Conservation (phyloP, 768 basidiomycete species). For the Tricholoma sp. region DNA sequence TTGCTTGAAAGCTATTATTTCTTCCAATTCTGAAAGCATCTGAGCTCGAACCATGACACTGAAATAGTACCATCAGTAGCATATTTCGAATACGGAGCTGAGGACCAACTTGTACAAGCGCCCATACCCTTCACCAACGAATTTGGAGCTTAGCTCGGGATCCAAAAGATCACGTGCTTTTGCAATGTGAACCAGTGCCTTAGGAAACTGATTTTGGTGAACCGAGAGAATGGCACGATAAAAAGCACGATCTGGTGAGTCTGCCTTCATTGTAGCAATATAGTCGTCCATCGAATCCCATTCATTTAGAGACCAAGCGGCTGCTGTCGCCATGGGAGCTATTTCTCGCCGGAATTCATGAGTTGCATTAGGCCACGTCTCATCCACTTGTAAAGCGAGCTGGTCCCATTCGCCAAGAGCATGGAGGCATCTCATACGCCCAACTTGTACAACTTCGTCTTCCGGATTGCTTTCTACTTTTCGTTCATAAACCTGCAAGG, state of each 20-base stretch:
- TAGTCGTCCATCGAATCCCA: slow-evolving; percentile 99
- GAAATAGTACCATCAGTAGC: slow-evolving; percentile 6
- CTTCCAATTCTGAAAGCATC: slow-evolving; percentile 97
- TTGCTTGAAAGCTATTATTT: slow-evolving; percentile 95
- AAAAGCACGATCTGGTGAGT: slow-evolving; percentile 92
- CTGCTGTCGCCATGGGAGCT: slow-evolving; percentile 94
- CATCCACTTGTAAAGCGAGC: slow-evolving; percentile 78
- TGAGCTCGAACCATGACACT: slow-evolving; percentile 97
- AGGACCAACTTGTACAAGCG: slow-evolving; percentile 84
- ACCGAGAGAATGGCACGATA: slow-evolving; percentile 94
- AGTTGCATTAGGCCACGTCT: slow-evolving; percentile 79
- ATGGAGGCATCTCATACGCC: slow-evolving; percentile 93
- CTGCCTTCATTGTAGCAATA: slow-evolving; percentile 86
- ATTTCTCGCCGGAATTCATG: slow-evolving; percentile 86
- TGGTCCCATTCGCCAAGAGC: slow-evolving; percentile 98
- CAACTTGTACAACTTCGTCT: slow-evolving; percentile 73
- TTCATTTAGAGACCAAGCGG: slow-evolving; percentile 93
- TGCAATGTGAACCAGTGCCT: slow-evolving; percentile 84
- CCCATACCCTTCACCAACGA: slow-evolving; percentile 96
- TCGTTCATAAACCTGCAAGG: slow-evolving; percentile 78
- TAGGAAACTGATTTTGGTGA: slow-evolving; percentile 93
- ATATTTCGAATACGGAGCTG: neutral
- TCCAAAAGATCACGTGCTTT: slow-evolving; percentile 91
- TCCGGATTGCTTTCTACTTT: slow-evolving; percentile 72
- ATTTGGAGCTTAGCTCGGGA: slow-evolving; percentile 74